Base-by-base conservation (phyloP, 2,329 filamentous ascomycete species). In the Lasiodiplodia gonubiensis region DNA sequence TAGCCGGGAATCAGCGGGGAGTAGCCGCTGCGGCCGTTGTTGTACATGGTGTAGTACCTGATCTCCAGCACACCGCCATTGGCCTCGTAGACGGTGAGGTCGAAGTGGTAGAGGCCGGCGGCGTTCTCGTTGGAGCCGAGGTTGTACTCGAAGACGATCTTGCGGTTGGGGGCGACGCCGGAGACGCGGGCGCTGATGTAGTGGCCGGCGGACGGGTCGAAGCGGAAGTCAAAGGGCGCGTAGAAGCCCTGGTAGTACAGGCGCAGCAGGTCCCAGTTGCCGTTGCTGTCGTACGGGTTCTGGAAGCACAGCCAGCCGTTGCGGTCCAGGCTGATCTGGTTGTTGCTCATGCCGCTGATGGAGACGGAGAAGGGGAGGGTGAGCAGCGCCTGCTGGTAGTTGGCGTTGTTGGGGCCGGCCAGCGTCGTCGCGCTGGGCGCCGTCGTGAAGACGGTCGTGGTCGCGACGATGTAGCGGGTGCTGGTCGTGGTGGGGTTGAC, bases 281-380 rank as follows among this genome's bases (percentile, higher is more conserved):
- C 33, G 53, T 37, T 12, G 27, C 16, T 14, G 52, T 11, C 30
- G 25, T 33, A 54, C 16, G 52, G 27, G 52, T 54, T 57, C 53
- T 37, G 10, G 53, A 57, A 37, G n/a, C 33, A 39, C 53, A 57
- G 21, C 53, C 33, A 57, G 33, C 53, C 53, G 53, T 6, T 16
- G 16, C 12, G 18, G 53, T 57, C 33, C 10, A 39, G 33, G 30
- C 18, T 23, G 53, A 39, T 12, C 12, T 37, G 30, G 53, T 25
- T 25, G 53, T 57, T 57, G 33, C 11, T 39, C n/a, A 57, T n/a
- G 18, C 42, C 42, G 42, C 3, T 21, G 2, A 23, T 3, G 11
- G 51, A 54, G 3, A 54, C 51, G 16, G 51, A 3, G 25, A 54
- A 54, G 3, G 51, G 51, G 7, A 54, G 51, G 2, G 51, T 54